Evolutionary conservation across 257 asterid species (phyloP), one percentile per base, ranked within the genome.

Genomic region (Forsythia viridissima): DNA sequence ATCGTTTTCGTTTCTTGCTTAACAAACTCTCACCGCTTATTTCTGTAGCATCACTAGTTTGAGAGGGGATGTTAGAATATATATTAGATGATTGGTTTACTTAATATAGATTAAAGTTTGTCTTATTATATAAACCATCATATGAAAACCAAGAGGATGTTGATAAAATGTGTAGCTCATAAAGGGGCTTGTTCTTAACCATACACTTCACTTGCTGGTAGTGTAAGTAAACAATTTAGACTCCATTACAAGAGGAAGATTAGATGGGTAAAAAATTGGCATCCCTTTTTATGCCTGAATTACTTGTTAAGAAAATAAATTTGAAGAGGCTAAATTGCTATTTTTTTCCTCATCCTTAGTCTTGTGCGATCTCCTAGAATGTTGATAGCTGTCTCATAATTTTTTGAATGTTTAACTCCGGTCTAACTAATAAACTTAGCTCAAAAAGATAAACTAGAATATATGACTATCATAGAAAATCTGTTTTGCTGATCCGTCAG

Each of bases 111-210:
- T n/a, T n/a, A n/a, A n/a, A n/a, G n/a, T n/a, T n/a, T n/a, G n/a
- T n/a, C n/a, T n/a, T n/a, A n/a, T n/a, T n/a, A n/a, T n/a, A n/a
- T n/a, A n/a, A n/a, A n/a, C n/a, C n/a, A n/a, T n/a, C 80, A 66
- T 59, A 83, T 61, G 86, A 87, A 40, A 91, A 81, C 37, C 80
- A 77, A 0, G 93, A 89, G 55, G 93, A 89, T 76, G 80, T 75
- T 70, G 86, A 76, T 46, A 78, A 71, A 51, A 80, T 92, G 34
- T 96, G 93, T 13, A 55, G 88, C 38, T 91, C 97, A 61, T n/a
- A 93, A 91, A 77, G 99, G 98, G 79, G 24, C 94, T 91, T 57
- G 83, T 93, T 81, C 93, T 88, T 65, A 94, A 95, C 74, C 99
- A 5, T 95, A 93, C 81, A 78, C 87, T 77, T 85, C 91, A 3